A percentile compares a stretch with the other conserved stretches of the same genome.
These are phyloP conservation scores for Dictyophora rubrovolvata DNA, from an alignment of 768 basidiomycete species.

Conservation along the genomic window DNA sequence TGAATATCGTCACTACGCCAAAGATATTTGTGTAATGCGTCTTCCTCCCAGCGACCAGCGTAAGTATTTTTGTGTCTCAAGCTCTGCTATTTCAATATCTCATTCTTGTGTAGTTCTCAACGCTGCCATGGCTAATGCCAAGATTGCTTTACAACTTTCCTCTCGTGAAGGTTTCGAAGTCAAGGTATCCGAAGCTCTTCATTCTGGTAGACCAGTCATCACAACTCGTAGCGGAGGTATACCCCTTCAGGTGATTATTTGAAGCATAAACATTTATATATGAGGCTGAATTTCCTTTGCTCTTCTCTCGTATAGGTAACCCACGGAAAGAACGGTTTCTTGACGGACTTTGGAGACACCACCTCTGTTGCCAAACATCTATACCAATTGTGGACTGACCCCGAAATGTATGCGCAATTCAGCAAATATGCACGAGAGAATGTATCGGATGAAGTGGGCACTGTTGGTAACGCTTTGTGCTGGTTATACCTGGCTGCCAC, in stretches of 20 bases:
- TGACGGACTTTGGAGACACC: constrained; percentile 72
- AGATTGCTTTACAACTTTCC: constrained; percentile 85
- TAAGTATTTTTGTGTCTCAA: constrained; percentile 26
- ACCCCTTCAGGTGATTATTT: constrained; percentile 77
- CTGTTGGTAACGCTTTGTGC: constrained; percentile 66
- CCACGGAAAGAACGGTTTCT: constrained; percentile 80
- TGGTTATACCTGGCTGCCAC: constrained; percentile 70
- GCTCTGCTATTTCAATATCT: constrained; percentile 5
- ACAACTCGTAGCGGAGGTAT: constrained; percentile 85
- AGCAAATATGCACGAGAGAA: constrained; percentile 61
- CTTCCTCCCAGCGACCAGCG: constrained; percentile 78
- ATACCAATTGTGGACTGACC: constrained; percentile 68
- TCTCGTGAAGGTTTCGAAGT: constrained; percentile 96
- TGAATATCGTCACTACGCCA: constrained; percentile 40
- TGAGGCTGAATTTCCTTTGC: too few relatives aligned
- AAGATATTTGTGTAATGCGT: constrained; percentile 68
- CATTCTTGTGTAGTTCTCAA: constrained; percentile 55
- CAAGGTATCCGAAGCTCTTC: constrained; percentile 92
- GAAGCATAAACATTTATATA: too few relatives aligned
- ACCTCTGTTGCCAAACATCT: constrained; percentile 65
- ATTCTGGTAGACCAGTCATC: constrained; percentile 80
- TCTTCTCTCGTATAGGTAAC: too few relatives aligned
- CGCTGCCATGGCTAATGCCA: constrained; percentile 78
- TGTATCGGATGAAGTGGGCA: constrained; percentile 76
- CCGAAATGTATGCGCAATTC: constrained; percentile 38